Evolutionary conservation across 225 moss, liverwort and hornwort species (phyloP).

Genomic region (Climacium dendroides): DNA sequence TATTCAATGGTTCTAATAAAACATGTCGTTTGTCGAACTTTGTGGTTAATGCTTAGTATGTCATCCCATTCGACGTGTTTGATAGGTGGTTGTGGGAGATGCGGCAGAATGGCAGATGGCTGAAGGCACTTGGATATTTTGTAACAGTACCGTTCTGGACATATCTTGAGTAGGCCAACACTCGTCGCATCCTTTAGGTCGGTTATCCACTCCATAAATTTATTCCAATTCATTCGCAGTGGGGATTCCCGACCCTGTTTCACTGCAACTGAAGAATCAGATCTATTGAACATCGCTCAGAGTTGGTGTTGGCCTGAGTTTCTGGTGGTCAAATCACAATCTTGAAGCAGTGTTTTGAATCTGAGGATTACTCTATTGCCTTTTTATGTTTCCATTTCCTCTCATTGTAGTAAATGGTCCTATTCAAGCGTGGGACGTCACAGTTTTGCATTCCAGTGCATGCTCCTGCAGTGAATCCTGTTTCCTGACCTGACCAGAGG

Average conservation of each 20-base stretch:
- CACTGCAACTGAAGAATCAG: too few species aligned
- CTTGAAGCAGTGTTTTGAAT: neutral
- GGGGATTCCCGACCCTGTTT: neutral
- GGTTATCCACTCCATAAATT: too few species aligned
- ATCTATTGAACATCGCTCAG: neutral
- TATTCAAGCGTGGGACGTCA: neutral
- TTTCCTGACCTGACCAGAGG: neutral
- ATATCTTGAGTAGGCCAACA: neutral
- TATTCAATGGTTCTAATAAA: too few species aligned
- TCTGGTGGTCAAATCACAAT: neutral
- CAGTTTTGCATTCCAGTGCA: neutral
- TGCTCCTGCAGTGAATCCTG: too few species aligned
- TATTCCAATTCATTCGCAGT: neutral
- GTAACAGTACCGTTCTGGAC: slow-evolving; percentile 7
- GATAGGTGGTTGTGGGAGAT: slow-evolving; percentile 26
- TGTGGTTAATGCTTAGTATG: neutral
- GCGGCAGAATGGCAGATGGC: slow-evolving; percentile 11
- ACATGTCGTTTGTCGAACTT: too few species aligned
- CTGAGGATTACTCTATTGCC: neutral
- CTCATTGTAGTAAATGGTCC: neutral
- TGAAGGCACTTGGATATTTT: slow-evolving; percentile 11
- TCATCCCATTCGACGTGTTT: neutral
- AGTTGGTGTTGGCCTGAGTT: neutral
- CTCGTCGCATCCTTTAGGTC: slow-evolving; percentile 10
- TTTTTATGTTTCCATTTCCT: neutral